phyloP scores from a whole-genome alignment of 352 stramenopile genomes.

The Phytophthora quininea region DNA sequence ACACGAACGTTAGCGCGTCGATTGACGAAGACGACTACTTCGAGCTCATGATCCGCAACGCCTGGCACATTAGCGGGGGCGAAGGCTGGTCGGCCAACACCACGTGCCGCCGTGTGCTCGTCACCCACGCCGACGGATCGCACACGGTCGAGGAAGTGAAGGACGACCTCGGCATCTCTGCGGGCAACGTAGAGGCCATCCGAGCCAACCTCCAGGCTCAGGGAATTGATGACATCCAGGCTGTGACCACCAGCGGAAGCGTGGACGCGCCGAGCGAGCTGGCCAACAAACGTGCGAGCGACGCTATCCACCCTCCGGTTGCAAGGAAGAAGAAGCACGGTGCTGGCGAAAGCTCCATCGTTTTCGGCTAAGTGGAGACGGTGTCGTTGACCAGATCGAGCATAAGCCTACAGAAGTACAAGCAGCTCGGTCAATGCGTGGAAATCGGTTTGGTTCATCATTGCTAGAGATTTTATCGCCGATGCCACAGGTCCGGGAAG shows the following conservation, averaged over 20 bases:
- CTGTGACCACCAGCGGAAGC: constrained; percentile 51
- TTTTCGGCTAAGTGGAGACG: constrained; percentile 64
- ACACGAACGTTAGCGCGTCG: constrained; percentile 88
- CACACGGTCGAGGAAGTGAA: constrained; percentile 88
- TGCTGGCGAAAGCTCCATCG: constrained; percentile 78
- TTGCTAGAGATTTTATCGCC: too few species aligned
- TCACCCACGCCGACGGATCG: constrained; percentile 82
- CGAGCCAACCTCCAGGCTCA: constrained; percentile 77
- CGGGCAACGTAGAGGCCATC: constrained; percentile 77
- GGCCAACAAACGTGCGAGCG: constrained; percentile 57
- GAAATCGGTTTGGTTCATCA: too few species aligned
- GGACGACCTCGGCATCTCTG: constrained; percentile 78
- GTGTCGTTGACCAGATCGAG: neutral
- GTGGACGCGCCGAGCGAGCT: constrained; percentile 55
- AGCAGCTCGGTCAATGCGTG: too few species aligned
- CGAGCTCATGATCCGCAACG: constrained; percentile 92
- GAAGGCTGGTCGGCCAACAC: constrained; percentile 86
- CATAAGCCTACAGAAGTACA: neutral
- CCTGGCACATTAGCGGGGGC: constrained; percentile 86
- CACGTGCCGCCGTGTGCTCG: constrained; percentile 87
- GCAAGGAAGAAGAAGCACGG: constrained; percentile 83
- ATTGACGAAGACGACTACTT: constrained; percentile 94
- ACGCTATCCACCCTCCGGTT: constrained; percentile 59
- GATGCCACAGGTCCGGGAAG: too few species aligned
- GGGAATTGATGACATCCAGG: constrained; percentile 58